phyloP scores from a whole-genome alignment of 306 rosid species.

The Quercus variabilis region DNA sequence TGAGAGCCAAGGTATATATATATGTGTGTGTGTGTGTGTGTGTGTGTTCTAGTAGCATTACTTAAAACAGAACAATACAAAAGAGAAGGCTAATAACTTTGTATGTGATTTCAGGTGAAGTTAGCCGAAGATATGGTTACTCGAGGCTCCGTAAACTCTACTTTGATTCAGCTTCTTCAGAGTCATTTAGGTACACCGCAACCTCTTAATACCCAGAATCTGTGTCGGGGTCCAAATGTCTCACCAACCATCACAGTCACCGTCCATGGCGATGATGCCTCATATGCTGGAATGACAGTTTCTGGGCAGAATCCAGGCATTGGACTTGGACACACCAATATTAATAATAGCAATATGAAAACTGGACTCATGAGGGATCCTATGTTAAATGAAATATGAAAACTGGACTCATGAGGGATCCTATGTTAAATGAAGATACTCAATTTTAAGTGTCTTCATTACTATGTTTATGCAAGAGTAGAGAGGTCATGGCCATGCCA shows the following conservation, averaged over 20 bases:
- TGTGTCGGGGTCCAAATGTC: constrained; percentile 41
- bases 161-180: constrained; percentile 53
- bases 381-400: constrained; percentile 43
- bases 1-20: constrained; percentile 81
- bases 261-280: constrained; percentile 46
- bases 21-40: no score
- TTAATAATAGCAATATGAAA: constrained; percentile 25
- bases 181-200: constrained; percentile 46
- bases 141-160: constrained; percentile 54
- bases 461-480: background rate
- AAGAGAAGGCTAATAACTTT: background rate
- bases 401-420: constrained; percentile 41
- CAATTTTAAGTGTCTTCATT: constrained; percentile 26
- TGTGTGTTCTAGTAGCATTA: background rate
- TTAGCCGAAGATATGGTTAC: constrained; percentile 95
- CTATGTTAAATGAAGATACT: constrained; percentile 41
- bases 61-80: background rate
- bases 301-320: constrained; percentile 45
- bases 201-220: constrained; percentile 27
- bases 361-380: constrained; percentile 43
- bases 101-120: constrained; percentile 54
- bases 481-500: background rate
- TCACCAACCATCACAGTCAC: constrained; percentile 61
- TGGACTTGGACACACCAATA: constrained; percentile 41
- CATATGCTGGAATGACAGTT: constrained; percentile 35